phyloP scores from a whole-genome alignment of 495 filamentous ascomycete genomes.

The Rostrohypoxylon terebratum region DNA sequence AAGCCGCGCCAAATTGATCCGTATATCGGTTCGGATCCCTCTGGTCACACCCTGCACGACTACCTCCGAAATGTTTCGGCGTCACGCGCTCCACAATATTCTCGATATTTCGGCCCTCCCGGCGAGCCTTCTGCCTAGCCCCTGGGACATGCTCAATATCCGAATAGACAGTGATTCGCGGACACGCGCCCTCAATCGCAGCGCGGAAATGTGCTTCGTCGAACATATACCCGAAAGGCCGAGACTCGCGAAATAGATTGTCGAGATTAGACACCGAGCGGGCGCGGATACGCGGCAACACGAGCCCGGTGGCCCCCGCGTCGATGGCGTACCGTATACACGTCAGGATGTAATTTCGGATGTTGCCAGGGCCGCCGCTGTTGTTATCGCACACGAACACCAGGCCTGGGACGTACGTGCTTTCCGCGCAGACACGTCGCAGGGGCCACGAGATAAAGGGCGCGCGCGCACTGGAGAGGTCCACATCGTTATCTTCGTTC shows the following conservation, averaged over 20 bases:
- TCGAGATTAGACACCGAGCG: constrained; percentile 50
- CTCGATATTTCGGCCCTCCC: constrained; percentile 14
- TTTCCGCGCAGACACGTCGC: constrained; percentile 57
- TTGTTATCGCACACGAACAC: constrained; percentile 64
- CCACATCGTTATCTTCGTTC: not conserved
- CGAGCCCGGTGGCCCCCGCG: constrained; percentile 58
- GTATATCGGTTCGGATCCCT: constrained; percentile 60
- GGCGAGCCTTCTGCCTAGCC: constrained; percentile 24
- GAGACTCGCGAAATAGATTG: constrained; percentile 48
- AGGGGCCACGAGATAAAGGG: constrained; percentile 62
- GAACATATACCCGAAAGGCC: constrained; percentile 60
- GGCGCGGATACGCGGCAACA: constrained; percentile 57
- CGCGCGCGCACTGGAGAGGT: constrained; percentile 54
- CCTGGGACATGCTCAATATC: constrained; percentile 54
- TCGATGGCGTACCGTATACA: constrained; percentile 64
- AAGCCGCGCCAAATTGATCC: constrained; percentile 54
- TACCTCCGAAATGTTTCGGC: constrained; percentile 55
- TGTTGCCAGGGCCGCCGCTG: constrained; percentile 65
- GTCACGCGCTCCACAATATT: constrained; percentile 55
- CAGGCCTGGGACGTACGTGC: constrained; percentile 52
- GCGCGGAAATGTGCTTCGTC: constrained; percentile 56
- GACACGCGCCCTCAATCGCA: constrained; percentile 53
- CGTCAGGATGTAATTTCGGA: constrained; percentile 64
- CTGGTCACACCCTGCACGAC: constrained; percentile 55
- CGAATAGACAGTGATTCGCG: constrained; percentile 56